phyloP scores from a whole-genome alignment of 2,329 filamentous ascomycete genomes.

The Xylaria hypoxylon region DNA sequence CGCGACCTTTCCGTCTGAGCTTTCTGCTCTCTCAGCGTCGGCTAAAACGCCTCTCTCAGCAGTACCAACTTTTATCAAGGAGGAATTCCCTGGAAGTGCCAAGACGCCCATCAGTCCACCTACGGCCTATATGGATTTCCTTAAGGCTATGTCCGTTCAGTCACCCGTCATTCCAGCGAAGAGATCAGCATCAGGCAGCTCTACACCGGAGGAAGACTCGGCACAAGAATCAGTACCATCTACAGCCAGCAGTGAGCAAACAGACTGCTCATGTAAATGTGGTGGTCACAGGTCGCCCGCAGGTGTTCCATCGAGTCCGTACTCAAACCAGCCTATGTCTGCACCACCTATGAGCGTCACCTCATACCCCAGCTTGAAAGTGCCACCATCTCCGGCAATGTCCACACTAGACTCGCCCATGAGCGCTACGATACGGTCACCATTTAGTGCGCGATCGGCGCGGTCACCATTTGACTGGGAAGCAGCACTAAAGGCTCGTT shows the following conservation, averaged over 20 bases:
- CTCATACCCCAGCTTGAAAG: slow-evolving; percentile 75
- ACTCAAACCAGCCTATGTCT: slow-evolving; percentile 68
- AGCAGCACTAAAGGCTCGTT: slow-evolving; percentile 73
- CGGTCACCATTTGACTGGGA: slow-evolving; percentile 85
- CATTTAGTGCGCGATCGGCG: slow-evolving; percentile 75
- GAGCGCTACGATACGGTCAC: slow-evolving; percentile 74
- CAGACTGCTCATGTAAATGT: slow-evolving; percentile 68
- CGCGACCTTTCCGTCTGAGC: slow-evolving; percentile 71
- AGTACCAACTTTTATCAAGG: slow-evolving; percentile 73
- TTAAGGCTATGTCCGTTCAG: slow-evolving; percentile 82
- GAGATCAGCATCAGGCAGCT: slow-evolving; percentile 64
- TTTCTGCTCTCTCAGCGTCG: slow-evolving; percentile 71
- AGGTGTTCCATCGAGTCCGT: slow-evolving; percentile 61
- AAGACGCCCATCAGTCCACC: slow-evolving; percentile 93
- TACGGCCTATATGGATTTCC: slow-evolving; percentile 89
- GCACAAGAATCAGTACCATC: slow-evolving; percentile 62
- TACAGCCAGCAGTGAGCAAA: slow-evolving; percentile 66
- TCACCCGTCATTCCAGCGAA: slow-evolving; percentile 72
- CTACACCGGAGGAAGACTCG: slow-evolving; percentile 61
- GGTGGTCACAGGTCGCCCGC: slow-evolving; percentile 64
- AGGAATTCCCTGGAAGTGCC: slow-evolving; percentile 67
- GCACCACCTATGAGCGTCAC: slow-evolving; percentile 70
- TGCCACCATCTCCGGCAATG: slow-evolving; percentile 79
- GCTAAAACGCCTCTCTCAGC: slow-evolving; percentile 77
- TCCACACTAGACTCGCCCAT: slow-evolving; percentile 76